Percentiles rank a stretch among this genome's conserved stretches.
Evolutionary conservation across 2,329 filamentous ascomycete species (phyloP).

Genomic region (Piedraia hortae): DNA sequence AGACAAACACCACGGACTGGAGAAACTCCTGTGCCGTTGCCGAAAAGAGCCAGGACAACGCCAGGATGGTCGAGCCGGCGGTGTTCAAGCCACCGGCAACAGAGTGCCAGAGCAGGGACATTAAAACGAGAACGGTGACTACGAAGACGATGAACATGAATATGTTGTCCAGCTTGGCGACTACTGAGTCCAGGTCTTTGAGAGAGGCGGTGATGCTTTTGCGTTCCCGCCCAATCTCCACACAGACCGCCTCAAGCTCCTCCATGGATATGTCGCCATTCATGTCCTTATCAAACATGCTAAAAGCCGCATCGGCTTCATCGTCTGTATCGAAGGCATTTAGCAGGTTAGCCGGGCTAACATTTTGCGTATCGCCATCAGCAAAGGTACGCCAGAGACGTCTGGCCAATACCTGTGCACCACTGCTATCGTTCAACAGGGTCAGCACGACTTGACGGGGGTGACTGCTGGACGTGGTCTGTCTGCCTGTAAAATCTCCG

Average conservation of each 20-base stretch:
- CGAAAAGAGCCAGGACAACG: slow-evolving; percentile 75
- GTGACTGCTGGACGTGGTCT: slow-evolving; percentile 39
- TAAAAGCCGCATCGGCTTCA: slow-evolving; percentile 68
- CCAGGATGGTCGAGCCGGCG: slow-evolving; percentile 63
- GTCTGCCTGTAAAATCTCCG: slow-evolving; percentile 67
- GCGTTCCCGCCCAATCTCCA: slow-evolving; percentile 79
- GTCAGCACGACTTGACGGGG: slow-evolving; percentile 63
- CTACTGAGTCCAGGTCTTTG: slow-evolving; percentile 84
- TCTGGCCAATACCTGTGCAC: slow-evolving; percentile 61
- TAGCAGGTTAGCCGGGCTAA: slow-evolving; percentile 51
- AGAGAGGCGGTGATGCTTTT: slow-evolving; percentile 86
- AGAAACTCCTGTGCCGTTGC: slow-evolving; percentile 84
- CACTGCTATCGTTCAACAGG: slow-evolving; percentile 41
- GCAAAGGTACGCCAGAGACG: slow-evolving; percentile 71
- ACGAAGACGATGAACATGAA: slow-evolving; percentile 66
- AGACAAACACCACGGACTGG: slow-evolving; percentile 82
- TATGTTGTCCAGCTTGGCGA: slow-evolving; percentile 66
- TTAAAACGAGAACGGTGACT: slow-evolving; percentile 59
- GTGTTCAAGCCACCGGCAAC: slow-evolving; percentile 80
- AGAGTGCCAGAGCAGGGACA: slow-evolving; percentile 69
- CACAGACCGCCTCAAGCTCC: slow-evolving; percentile 74
- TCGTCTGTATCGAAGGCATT: slow-evolving; percentile 56
- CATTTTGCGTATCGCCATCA: slow-evolving; percentile 44
- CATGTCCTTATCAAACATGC: slow-evolving; percentile 85
- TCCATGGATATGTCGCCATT: slow-evolving; percentile 93